Conservation (phyloP, 345 rosid species). For the Populus davidiana region DNA sequence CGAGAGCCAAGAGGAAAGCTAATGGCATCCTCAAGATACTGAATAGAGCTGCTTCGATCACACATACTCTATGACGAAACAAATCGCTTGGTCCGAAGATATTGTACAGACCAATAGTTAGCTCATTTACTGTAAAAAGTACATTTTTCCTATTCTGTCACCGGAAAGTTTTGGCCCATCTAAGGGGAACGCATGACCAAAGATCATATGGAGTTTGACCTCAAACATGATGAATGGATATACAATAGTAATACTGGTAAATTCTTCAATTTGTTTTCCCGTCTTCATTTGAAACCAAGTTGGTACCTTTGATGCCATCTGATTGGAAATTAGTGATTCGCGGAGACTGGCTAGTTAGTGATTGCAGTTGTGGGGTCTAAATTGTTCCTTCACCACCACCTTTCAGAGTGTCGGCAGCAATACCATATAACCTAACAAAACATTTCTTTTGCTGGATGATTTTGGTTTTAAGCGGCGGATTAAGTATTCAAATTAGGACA, state of each 20-base stretch:
- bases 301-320: not conserved
- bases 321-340: not conserved
- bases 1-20: constrained; percentile 59
- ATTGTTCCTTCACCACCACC: constrained; percentile 16
- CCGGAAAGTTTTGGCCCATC: constrained; percentile 21
- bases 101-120: constrained; percentile 6
- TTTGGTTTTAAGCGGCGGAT: not conserved
- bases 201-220: not conserved
- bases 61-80: constrained; percentile 17
- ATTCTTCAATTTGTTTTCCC: not conserved
- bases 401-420: constrained; percentile 20
- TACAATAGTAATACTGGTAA: not conserved
- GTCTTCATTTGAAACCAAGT: not conserved
- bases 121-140: constrained; percentile 17
- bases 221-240: constrained; percentile 1
- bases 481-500: not conserved
- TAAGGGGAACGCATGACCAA: constrained; percentile 3
- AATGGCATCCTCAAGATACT: constrained; percentile 37
- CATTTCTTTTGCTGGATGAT: not conserved
- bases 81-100: not conserved
- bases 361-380: constrained; percentile 1
- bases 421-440: not conserved
- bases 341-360: not conserved
- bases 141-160: not conserved
- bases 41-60: constrained; percentile 19